Conservation (phyloP, 1,284 basidiomycete species). For the Fomitopsis palustris region DNA sequence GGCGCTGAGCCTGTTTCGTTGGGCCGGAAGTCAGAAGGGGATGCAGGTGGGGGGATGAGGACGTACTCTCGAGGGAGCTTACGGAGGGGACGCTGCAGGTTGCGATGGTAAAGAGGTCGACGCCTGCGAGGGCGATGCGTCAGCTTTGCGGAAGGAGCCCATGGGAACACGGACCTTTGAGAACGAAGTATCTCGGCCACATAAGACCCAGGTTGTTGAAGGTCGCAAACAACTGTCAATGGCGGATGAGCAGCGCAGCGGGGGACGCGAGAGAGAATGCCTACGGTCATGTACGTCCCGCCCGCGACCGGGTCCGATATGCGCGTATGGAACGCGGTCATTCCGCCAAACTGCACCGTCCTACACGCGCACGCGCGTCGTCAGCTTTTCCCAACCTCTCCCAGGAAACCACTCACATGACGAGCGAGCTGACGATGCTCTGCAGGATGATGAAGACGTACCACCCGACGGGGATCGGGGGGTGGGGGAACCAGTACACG, state of each 20-base stretch:
- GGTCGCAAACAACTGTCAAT: neutral
- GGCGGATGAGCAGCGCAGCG: neutral
- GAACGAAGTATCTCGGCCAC: neutral
- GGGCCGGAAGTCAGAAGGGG: neutral
- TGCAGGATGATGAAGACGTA: slow-evolving; percentile 1
- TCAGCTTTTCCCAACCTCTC: neutral
- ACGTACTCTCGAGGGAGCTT: neutral
- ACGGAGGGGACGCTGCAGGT: neutral
- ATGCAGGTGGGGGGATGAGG: neutral
- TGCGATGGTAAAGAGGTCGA: slow-evolving; percentile 1
- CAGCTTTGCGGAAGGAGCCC: neutral
- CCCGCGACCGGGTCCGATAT: slow-evolving; percentile 1
- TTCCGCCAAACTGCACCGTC: slow-evolving; percentile 1
- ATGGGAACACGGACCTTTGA: neutral
- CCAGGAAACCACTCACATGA: neutral
- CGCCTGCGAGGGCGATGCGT: neutral
- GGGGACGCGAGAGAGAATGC: neutral
- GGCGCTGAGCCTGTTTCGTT: neutral
- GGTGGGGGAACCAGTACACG: neutral
- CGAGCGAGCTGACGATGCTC: neutral
- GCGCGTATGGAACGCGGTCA: slow-evolving; percentile 1
- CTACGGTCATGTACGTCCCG: neutral
- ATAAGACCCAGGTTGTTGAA: neutral
- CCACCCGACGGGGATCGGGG: neutral
- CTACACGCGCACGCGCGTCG: neutral